Conservation (phyloP, 306 rosid genomes). For the Acacia melanoxylon region DNA sequence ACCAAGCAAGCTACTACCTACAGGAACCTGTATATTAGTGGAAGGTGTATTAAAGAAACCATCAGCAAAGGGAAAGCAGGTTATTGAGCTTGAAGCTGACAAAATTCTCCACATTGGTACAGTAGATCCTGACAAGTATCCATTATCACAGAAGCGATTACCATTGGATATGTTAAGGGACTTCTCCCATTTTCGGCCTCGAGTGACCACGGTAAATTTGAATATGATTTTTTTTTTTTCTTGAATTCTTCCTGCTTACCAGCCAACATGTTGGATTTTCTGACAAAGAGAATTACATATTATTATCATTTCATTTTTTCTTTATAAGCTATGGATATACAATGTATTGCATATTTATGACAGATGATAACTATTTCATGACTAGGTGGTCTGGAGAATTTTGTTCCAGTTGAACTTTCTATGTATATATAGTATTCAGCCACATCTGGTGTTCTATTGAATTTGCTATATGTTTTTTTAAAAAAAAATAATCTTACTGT, state of each 20-base stretch:
- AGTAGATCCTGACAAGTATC: slow-evolving; percentile 70
- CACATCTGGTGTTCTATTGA: background rate
- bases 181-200: slow-evolving; percentile 69
- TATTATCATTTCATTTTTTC: slow-evolving; percentile 3
- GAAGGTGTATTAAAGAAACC: slow-evolving; percentile 65
- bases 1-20: slow-evolving; percentile 47
- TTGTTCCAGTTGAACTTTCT: background rate
- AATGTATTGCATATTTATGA: background rate
- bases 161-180: slow-evolving; percentile 72
- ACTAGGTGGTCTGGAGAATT: background rate
- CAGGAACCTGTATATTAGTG: slow-evolving; percentile 82
- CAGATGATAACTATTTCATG: background rate
- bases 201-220: slow-evolving; percentile 78
- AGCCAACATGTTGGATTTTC: slow-evolving; percentile 1
- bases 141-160: slow-evolving; percentile 66
- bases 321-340: background rate
- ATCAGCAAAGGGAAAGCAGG: slow-evolving; percentile 48
- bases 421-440: background rate
- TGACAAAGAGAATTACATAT: background rate
- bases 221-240: background rate
- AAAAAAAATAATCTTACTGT: background rate
- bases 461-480: background rate
- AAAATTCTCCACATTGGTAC: slow-evolving; percentile 71
- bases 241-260: slow-evolving; percentile 16
- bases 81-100: slow-evolving; percentile 70